Percentiles rank a stretch among this genome's conserved stretches.
phyloP scores from a whole-genome alignment of 371 early-diverging fungal species.

The Rhizopus arrhizus region DNA sequence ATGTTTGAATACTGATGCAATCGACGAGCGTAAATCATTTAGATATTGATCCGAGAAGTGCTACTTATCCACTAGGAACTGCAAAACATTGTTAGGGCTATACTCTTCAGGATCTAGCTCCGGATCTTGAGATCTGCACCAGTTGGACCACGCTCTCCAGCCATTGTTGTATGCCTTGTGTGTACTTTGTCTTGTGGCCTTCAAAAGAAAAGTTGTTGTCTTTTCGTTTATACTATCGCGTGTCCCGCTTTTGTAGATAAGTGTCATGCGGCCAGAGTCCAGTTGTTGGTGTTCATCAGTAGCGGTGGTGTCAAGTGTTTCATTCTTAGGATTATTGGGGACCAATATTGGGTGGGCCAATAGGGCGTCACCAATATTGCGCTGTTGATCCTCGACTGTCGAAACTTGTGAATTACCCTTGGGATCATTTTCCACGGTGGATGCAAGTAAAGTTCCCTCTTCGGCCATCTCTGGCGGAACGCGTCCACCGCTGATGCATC shows the following conservation, averaged over 20 bases:
- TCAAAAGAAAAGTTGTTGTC: background rate
- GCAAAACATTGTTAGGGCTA: background rate
- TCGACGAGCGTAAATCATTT: conserved; percentile 11
- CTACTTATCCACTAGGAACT: background rate
- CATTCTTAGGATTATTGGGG: conserved; percentile 6
- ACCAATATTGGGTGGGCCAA: conserved; percentile 32
- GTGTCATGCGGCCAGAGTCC: conserved; percentile 6
- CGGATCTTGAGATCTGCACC: background rate
- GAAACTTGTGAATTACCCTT: conserved; percentile 23
- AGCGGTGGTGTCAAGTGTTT: conserved; percentile 4
- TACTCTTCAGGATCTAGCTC: background rate
- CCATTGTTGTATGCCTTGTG: background rate
- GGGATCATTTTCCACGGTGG: conserved; percentile 36
- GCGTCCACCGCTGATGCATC: conserved; percentile 29
- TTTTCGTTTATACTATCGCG: background rate
- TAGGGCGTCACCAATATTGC: conserved; percentile 25
- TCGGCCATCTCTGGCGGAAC: conserved; percentile 27
- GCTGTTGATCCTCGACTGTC: conserved; percentile 5
- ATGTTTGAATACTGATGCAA: conserved; percentile 6
- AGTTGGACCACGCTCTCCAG: background rate
- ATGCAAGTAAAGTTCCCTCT: conserved; percentile 21
- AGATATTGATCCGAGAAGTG: background rate
- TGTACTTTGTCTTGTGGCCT: background rate
- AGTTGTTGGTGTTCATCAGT: background rate
- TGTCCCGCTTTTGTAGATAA: conserved; percentile 2